Percentiles rank a stretch among this genome's conserved stretches.
Conservation (phyloP, 1,284 basidiomycete species). For the Wallemia mellicola region DNA sequence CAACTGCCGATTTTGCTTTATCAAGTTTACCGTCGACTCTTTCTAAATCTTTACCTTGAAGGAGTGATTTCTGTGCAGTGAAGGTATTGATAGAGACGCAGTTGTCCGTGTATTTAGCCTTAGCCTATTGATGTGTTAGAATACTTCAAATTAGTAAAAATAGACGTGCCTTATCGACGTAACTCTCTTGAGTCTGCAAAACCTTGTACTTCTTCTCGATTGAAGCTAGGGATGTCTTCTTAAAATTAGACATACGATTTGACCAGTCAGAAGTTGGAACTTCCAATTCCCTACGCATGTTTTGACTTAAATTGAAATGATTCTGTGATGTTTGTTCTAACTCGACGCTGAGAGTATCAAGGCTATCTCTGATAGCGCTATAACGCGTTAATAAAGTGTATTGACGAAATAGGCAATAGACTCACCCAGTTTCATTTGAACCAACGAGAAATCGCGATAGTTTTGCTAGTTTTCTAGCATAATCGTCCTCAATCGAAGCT, state of each 20-base stretch:
- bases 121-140: constrained; percentile 21
- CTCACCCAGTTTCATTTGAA: constrained; percentile 67
- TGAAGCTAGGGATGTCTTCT: constrained; percentile 14
- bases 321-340: constrained; percentile 48
- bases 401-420: constrained; percentile 6
- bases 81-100: constrained; percentile 85
- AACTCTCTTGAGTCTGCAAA: constrained; percentile 50
- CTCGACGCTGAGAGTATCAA: constrained; percentile 49
- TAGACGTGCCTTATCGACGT: constrained; percentile 32
- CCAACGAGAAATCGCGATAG: constrained; percentile 50
- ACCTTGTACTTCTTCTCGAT: constrained; percentile 70
- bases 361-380: constrained; percentile 44
- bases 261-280: constrained; percentile 12
- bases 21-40: constrained; percentile 67
- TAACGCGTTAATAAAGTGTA: too few species aligned
- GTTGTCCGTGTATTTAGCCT: constrained; percentile 79
- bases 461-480: constrained; percentile 57
- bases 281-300: constrained; percentile 52
- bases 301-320: constrained; percentile 36
- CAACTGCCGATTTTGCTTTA: constrained; percentile 61
- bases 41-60: constrained; percentile 80
- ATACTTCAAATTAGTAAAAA: too few species aligned
- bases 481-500: constrained; percentile 72
- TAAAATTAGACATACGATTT: constrained; percentile 8
- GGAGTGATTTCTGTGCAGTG: constrained; percentile 69